Evolutionary conservation across 768 basidiomycete species (phyloP).

Genomic region (Rhodotorula paludigena): DNA sequence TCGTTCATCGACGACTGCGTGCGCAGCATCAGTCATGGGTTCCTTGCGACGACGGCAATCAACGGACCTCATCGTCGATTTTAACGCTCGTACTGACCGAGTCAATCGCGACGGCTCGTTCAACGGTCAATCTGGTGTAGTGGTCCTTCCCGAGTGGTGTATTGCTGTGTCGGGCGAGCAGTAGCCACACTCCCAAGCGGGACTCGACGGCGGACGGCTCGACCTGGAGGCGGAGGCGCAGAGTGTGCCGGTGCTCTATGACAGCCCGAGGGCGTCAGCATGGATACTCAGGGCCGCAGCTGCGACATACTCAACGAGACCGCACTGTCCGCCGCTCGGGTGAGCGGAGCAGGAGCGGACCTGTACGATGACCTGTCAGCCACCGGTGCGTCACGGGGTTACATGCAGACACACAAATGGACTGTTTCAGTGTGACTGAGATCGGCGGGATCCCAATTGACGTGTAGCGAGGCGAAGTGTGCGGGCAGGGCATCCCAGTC

Average conservation of each 20-base stretch:
- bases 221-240: background rate
- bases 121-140: constrained; percentile 58
- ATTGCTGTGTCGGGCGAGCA: constrained; percentile 69
- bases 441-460: constrained; percentile 75
- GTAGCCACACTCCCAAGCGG: constrained; percentile 78
- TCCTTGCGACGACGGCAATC: too few species aligned
- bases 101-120: too few species aligned
- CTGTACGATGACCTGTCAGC: background rate
- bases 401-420: constrained; percentile 21
- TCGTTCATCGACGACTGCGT: constrained; percentile 28
- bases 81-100: background rate
- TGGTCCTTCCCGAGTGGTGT: constrained; percentile 59
- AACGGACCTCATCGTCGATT: constrained; percentile 13
- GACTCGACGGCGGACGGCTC: background rate
- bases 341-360: background rate
- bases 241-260: background rate
- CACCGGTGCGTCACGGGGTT: fast-evolving
- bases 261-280: fast-evolving
- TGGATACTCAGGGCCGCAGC: background rate
- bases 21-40: background rate
- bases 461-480: constrained; percentile 71
- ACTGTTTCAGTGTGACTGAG: constrained; percentile 47
- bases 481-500: constrained; percentile 72
- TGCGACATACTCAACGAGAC: background rate
- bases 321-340: background rate